Evolutionary conservation across 2,329 filamentous ascomycete species (phyloP).

Genomic region (Cladosporium oxysporum): DNA sequence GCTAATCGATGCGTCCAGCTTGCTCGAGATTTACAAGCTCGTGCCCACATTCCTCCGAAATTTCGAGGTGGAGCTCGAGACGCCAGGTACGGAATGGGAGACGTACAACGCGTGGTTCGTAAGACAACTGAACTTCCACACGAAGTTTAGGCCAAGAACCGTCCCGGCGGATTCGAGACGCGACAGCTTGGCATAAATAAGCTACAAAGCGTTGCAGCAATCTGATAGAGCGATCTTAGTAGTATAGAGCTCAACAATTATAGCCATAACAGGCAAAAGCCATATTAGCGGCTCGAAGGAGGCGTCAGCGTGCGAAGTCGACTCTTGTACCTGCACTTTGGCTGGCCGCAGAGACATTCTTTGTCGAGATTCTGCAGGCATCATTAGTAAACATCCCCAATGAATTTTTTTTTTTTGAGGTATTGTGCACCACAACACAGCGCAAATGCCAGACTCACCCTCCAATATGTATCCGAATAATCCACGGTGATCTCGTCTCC

Average conservation of each 20-base stretch:
- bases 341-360: constrained; percentile 56
- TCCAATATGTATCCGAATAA: constrained; percentile 61
- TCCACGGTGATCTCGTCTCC: constrained; percentile 60
- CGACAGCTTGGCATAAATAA: constrained; percentile 17
- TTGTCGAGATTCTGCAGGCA: constrained; percentile 50
- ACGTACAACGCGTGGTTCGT: constrained; percentile 59
- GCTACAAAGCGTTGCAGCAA: background rate
- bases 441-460: constrained; percentile 25
- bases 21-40: constrained; percentile 54
- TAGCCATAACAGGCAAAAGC: background rate
- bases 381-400: constrained; percentile 6
- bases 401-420: background rate
- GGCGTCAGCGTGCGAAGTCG: constrained; percentile 13
- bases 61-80: constrained; percentile 59
- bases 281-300: constrained; percentile 6
- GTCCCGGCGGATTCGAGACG: constrained; percentile 21
- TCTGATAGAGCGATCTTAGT: background rate
- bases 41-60: constrained; percentile 61
- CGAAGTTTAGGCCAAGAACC: constrained; percentile 42
- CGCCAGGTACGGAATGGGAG: constrained; percentile 45
- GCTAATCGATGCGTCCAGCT: constrained; percentile 26
- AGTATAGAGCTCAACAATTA: background rate
- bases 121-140: constrained; percentile 47
- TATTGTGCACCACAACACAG: background rate
- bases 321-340: constrained; percentile 50